A percentile compares a stretch with the other conserved stretches of the same genome.
These are phyloP conservation scores for Logfia minima DNA, from an alignment of 129 eudicot species.

Conservation along the genomic window DNA sequence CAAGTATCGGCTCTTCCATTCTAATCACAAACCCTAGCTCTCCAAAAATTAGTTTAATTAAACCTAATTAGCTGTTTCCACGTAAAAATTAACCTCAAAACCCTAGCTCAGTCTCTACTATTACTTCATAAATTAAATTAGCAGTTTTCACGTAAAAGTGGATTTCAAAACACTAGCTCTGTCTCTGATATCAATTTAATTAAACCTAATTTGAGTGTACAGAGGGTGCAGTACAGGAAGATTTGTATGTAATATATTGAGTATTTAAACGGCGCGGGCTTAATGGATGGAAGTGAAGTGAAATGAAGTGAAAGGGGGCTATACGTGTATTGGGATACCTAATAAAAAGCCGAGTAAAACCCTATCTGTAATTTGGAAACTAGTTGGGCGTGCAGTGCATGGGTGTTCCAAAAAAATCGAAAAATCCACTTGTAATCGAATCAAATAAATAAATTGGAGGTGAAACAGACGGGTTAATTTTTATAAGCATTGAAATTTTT, in stretches of 20 bases:
- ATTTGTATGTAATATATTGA: background rate
- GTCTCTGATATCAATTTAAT: background rate
- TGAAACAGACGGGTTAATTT: no score
- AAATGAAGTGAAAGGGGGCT: constrained; percentile 8
- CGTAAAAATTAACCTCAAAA: constrained; percentile 10
- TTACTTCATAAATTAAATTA: background rate
- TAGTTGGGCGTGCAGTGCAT: background rate
- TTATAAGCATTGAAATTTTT: no score
- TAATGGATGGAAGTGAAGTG: constrained; percentile 1
- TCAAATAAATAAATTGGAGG: no score
- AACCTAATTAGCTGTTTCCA: background rate
- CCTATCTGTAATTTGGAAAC: constrained; percentile 26
- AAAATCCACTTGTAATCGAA: no score
- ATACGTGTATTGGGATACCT: constrained; percentile 18
- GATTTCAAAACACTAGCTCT: constrained; percentile 27
- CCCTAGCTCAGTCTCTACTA: constrained; percentile 23
- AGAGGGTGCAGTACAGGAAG: background rate
- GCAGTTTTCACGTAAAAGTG: background rate
- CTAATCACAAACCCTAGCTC: background rate
- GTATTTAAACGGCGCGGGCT: constrained; percentile 26
- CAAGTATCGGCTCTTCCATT: constrained; percentile 62
- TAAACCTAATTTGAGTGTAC: background rate
- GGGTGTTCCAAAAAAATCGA: no score
- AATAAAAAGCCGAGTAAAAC: constrained; percentile 22
- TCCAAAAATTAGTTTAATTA: background rate